Base-by-base conservation (phyloP, 2,329 filamentous ascomycete species). In the Didymella arachidicola region DNA sequence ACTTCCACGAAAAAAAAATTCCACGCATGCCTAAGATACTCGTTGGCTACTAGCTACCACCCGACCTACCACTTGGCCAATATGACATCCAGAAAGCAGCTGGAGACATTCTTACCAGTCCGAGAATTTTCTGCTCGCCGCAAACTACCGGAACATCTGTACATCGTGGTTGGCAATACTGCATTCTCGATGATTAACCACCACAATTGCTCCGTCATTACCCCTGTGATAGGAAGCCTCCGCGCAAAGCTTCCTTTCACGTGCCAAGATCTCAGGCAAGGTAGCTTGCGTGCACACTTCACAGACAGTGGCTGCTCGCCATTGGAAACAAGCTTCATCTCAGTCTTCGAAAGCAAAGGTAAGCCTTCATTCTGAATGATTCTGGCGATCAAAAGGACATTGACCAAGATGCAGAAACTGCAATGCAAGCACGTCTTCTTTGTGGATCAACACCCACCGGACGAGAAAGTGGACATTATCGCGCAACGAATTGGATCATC, bases 271-370 rank as follows among this genome's bases (percentile, higher is more conserved):
- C 7, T 46, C 0, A 41, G 41, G 12, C 10, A 3, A 1, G 18
- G 27, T 10, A 12, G 7, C 4, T 3, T 51, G 10, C 39, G 32
- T 7, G 29, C 32, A 27, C 18, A 57, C 10, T 8, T 57, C 0
- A 41, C 5, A 14, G 3, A 41, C 8, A 32, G 14, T 2, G 29
- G 27, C 7, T 32, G 16, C 34, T 19, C 26, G 2, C 7, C 3
- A 4, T 14, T 16, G 2, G 3, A 12, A 14, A 46, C 53, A 4
- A 26, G 34, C 2, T 51, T 57, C 16, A 51, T 51, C 16, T 57
- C 53, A 19, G 38, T 41, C 32, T 57, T 51, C 26, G 46, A 51
- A 22, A 4, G 39, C 11, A 47, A 57, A 34, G 47, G 47, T 51
- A 42, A 1, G 25, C 1, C 5, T 34, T 3, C 3, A 4, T 14